Evolutionary conservation across 345 rosid species (phyloP), one percentile per base, ranked within the genome.

Genomic region (Ricinus communis): DNA sequence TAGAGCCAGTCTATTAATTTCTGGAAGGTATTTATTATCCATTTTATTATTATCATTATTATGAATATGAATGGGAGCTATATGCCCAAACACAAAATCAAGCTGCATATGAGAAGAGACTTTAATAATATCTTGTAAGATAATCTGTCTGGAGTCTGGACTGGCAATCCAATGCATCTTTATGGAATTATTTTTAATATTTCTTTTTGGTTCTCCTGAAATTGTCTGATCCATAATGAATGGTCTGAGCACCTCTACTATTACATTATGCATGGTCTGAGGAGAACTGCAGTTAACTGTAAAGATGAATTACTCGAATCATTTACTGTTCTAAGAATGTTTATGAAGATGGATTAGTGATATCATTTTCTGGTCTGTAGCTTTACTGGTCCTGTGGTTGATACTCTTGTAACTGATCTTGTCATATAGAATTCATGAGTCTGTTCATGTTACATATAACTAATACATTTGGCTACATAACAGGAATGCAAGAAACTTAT

Each of bases 11-110:
- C 81, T 55, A 22, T 41, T 76, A 28, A 68, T 64, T 69, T 64
- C 81, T 38, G 73, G 79, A 47, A 82, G 88, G 88, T 85, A 55
- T 25, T 53, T 25, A 2, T 56, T 28, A 14, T 56, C 0, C 30
- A 14, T 27, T 19, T 10, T 40, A 62, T 62, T 41, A 62, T 14
- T 16, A 5, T 46, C 1, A 14, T 41, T 46, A 11, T 43, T 43
- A 43, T 12, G 14, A 43, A 43, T 43, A 21, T 28, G 24, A 10
- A 40, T 21, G 4, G 22, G 25, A 7, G 47, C 2, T 41, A 4
- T 41, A 4, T 27, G 19, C 16, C n/a, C 33, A 54, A 11, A 69
- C 36, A 55, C 19, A 10, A 27, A 27, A 12, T 1, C 30, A 25
- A 13, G 6, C 51, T 55, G n/a, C 21, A 25, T 11, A 13, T 43